phyloP scores from a whole-genome alignment of 768 basidiomycete genomes.

The Boletus speciosus region DNA sequence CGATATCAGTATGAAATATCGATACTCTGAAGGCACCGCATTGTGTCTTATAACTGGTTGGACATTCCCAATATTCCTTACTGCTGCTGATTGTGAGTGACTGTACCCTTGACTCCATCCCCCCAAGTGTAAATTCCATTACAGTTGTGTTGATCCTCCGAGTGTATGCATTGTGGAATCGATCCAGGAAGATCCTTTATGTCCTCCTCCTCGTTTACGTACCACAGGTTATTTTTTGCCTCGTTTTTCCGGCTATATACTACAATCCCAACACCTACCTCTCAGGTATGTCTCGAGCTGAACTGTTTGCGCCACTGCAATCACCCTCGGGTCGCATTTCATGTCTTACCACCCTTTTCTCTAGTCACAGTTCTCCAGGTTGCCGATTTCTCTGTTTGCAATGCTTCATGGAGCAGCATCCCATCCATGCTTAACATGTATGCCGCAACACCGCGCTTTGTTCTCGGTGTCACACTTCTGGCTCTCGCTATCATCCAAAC shows the following conservation, averaged over 20 bases:
- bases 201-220: background rate
- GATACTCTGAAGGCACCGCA: background rate
- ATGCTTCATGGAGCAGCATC: accelerated
- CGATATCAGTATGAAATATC: background rate
- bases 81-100: background rate
- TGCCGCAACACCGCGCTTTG: background rate
- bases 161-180: background rate
- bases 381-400: background rate
- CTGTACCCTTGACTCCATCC: background rate
- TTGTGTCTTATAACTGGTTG: background rate
- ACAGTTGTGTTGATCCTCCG: background rate
- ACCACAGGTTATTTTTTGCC: background rate
- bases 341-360: background rate
- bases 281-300: background rate
- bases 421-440: background rate
- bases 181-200: background rate
- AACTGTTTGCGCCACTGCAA: no score
- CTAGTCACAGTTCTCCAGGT: background rate
- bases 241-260: background rate
- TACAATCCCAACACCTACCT: background rate
- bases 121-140: background rate
- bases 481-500: background rate
- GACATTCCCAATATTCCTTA: background rate
- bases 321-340: background rate
- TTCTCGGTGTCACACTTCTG: background rate